Evolutionary conservation across 2,329 filamentous ascomycete genomes (phyloP).

Genomic region (Apiospora kogelbergensis): DNA sequence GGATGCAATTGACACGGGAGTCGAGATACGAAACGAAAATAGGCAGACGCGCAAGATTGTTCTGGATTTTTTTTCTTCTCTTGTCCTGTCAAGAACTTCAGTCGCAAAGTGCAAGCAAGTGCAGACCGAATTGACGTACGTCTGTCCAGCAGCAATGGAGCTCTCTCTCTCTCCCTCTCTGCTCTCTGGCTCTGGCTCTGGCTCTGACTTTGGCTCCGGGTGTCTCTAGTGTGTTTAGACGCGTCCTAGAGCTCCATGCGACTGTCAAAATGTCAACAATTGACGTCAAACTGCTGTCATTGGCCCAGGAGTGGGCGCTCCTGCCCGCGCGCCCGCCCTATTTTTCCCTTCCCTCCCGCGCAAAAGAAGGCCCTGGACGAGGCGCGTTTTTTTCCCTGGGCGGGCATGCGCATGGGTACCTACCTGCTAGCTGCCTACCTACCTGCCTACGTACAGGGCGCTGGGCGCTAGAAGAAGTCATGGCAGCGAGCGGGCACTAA

Average conservation of each 20-base stretch:
- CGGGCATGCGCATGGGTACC: not conserved
- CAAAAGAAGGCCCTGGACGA: not conserved
- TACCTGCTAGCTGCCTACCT: too few species aligned
- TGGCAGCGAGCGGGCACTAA: not conserved
- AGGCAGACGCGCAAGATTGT: not conserved
- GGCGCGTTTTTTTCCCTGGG: not conserved
- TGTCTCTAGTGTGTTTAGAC: not conserved
- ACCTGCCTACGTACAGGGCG: too few species aligned
- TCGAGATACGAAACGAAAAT: not conserved
- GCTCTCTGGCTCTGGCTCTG: not conserved
- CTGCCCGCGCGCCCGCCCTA: not conserved
- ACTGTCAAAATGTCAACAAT: conserved; percentile 12
- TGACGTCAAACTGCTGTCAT: conserved; percentile 12
- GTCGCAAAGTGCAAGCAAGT: not conserved
- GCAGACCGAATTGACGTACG: not conserved
- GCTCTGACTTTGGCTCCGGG: not conserved
- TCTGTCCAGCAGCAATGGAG: not conserved
- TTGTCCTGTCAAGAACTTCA: not conserved
- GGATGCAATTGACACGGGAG: not conserved
- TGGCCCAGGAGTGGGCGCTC: not conserved
- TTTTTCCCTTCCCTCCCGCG: not conserved
- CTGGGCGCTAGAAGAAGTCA: not conserved
- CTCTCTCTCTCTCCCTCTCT: not conserved
- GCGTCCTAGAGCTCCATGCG: conserved; percentile 1
- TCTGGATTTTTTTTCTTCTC: not conserved